Evolutionary conservation across 1,284 basidiomycete genomes (phyloP), one percentile per base, ranked within the genome.

Genomic region (Trametes hirsuta): DNA sequence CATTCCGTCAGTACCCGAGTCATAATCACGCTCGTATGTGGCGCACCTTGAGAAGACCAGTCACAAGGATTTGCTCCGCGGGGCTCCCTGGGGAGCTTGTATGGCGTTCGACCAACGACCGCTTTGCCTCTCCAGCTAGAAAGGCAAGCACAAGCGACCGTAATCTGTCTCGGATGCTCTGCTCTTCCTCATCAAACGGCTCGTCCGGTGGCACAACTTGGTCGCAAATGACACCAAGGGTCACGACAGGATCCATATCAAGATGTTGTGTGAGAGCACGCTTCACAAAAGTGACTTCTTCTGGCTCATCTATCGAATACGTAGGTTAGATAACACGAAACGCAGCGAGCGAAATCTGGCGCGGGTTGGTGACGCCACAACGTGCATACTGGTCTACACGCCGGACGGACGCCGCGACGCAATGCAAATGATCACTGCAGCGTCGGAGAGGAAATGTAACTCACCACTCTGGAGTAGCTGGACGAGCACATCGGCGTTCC

Each of bases 401-500:
- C 6, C 22, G 45, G 12, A 5, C 24, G 45, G 24, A 47, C 8
- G 14, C 15, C 25, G 30, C n/a, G 12, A 35, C 9, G 34, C 30
- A 30, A 30, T 11, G 36, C 47, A 44, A 49, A 24, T 18, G 44
- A 18, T 18, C 18, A 18, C 18, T 18, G 18, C 18, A 18, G 18
- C 18, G 35, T 37, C 44, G 58, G 51, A 53, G 44, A 61, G 54
- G 53, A 50, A 51, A 52, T 22, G 52, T 30, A 18, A 79, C 85
- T 69, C 69, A 90, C 88, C 88, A 66, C 84, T 87, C 72, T 90
- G 89, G 4, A 90, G 77, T n/a, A 90, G 72, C 63, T 90, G 88
- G 15, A 91, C 78, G 34, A 90, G 75, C 4, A 90, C 88, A 71
- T 90, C 88, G 1, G 84, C 84, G 70, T 90, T 90, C 61, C 88